Conservation (phyloP, 805 yeast genomes). For the Ogataea saltuana region DNA sequence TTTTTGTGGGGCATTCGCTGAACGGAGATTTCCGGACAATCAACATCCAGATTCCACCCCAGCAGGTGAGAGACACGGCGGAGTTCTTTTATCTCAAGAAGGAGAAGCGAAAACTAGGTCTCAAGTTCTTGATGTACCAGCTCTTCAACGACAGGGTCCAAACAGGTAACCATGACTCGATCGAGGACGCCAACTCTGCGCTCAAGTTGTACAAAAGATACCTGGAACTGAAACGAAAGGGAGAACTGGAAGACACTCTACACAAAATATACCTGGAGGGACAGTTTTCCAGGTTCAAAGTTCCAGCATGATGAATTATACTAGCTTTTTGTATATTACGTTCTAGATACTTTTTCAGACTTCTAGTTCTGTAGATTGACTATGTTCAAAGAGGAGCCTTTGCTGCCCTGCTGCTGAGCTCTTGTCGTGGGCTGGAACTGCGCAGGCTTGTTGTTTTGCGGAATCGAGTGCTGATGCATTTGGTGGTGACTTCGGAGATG, state of each 20-base stretch:
- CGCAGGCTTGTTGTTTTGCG: slow-evolving; percentile 10
- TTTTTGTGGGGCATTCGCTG: slow-evolving; percentile 94
- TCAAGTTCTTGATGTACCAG: slow-evolving; percentile 83
- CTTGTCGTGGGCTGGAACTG: slow-evolving; percentile 33
- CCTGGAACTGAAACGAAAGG: slow-evolving; percentile 56
- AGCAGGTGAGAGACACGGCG: slow-evolving; percentile 88
- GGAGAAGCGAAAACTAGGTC: slow-evolving; percentile 73
- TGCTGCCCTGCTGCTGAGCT: slow-evolving; percentile 30
- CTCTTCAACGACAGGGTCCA: slow-evolving; percentile 78
- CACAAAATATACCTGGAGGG: slow-evolving; percentile 74
- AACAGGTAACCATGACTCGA: slow-evolving; percentile 92
- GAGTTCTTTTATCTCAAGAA: slow-evolving; percentile 74
- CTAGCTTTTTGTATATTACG: not conserved
- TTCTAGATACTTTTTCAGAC: not conserved
- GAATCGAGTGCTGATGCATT: slow-evolving; percentile 8
- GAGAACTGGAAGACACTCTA: slow-evolving; percentile 61
- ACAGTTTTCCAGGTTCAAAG: slow-evolving; percentile 51
- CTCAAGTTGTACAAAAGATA: slow-evolving; percentile 73
- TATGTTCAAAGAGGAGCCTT: slow-evolving; percentile 22
- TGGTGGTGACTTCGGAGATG: slow-evolving; percentile 11
- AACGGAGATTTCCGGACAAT: slow-evolving; percentile 90
- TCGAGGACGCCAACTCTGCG: slow-evolving; percentile 93
- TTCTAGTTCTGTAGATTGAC: slow-evolving; percentile 24
- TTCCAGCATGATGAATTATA: slow-evolving; percentile 37
- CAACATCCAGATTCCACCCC: slow-evolving; percentile 81